These are phyloP conservation scores for Astraeus odoratus DNA, from an alignment of 768 basidiomycete species.

Conservation along the genomic window DNA sequence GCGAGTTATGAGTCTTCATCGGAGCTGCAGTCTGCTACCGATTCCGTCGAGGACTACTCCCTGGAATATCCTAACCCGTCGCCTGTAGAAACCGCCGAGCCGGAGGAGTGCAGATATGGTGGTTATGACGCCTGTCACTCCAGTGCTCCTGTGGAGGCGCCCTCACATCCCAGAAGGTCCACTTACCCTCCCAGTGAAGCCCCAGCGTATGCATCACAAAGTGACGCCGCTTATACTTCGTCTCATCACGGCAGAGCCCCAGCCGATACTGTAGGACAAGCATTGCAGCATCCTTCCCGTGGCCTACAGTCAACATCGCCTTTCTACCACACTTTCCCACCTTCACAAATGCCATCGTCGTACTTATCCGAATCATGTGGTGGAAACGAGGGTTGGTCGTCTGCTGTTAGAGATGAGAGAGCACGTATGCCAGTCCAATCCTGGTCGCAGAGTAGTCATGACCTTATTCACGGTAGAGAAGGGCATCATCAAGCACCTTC, in stretches of 20 bases:
- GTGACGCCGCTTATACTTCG: constrained; percentile 20
- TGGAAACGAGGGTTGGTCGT: constrained; percentile 16
- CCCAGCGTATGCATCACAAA: constrained; percentile 16
- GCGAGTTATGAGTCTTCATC: constrained; percentile 20
- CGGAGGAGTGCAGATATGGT: constrained; percentile 14
- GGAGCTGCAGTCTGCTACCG: constrained; percentile 25
- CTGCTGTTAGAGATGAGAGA: constrained; percentile 16
- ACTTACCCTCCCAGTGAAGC: constrained; percentile 22
- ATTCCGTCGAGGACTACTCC: constrained; percentile 27
- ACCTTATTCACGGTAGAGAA: constrained; percentile 10
- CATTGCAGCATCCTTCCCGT: constrained; percentile 18
- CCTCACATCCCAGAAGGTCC: constrained; percentile 12
- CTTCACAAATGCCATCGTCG: constrained; percentile 18
- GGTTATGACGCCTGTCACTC: constrained; percentile 17
- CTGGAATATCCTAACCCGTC: constrained; percentile 33
- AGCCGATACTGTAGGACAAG: constrained; percentile 17
- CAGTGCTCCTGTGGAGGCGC: constrained; percentile 16
- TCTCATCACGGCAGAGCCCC: constrained; percentile 22
- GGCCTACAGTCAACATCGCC: constrained; percentile 18
- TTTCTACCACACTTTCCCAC: constrained; percentile 22
- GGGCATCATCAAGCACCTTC: constrained; percentile 20
- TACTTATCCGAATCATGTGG: constrained; percentile 19
- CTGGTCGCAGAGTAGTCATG: constrained; percentile 23
- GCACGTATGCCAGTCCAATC: constrained; percentile 14
- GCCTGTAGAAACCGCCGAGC: constrained; percentile 28